Percentiles rank a stretch among this genome's conserved stretches.
These are phyloP conservation scores for Sarcocystis neurona DNA, from an alignment of 169 alveolate species.

Conservation along the genomic window DNA sequence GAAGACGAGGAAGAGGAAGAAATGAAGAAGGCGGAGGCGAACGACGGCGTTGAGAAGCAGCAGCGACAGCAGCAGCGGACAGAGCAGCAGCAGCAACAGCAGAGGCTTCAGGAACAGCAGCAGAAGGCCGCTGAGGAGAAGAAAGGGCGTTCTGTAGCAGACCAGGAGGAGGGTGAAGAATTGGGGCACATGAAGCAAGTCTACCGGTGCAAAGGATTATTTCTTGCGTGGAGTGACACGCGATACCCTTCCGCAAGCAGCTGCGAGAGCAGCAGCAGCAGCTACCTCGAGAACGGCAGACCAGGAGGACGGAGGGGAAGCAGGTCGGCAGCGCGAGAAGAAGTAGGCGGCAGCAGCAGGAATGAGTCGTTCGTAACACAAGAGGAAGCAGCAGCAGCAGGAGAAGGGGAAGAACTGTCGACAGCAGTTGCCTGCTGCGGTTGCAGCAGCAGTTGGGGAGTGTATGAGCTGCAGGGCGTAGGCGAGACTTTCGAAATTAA, in stretches of 20 bases:
- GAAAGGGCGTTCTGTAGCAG: too few relatives aligned
- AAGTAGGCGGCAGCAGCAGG: too few relatives aligned
- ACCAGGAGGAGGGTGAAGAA: too few relatives aligned
- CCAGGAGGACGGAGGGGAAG: neutral
- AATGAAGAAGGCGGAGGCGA: neutral
- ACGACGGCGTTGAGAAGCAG: neutral
- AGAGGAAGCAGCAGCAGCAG: neutral
- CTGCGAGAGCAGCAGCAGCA: constrained; percentile 15
- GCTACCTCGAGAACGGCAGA: neutral
- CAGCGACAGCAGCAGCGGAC: too few relatives aligned
- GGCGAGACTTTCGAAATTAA: constrained; percentile 25
- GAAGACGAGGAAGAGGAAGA: neutral
- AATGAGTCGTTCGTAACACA: neutral
- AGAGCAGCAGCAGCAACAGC: neutral
- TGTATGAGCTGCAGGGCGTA: constrained; percentile 46
- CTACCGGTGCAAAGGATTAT: constrained; percentile 38
- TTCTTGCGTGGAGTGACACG: constrained; percentile 30
- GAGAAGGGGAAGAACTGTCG: neutral
- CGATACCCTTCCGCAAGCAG: neutral
- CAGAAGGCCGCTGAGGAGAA: neutral
- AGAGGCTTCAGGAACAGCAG: neutral
- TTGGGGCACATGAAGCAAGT: too few relatives aligned
- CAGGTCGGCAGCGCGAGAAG: too few relatives aligned
- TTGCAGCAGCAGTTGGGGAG: constrained; percentile 21
- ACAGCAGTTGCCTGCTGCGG: neutral